Evolutionary conservation across 768 basidiomycete species (phyloP), one percentile per base, ranked within the genome.

Genomic region (Gloeopeniophorella convolvens): DNA sequence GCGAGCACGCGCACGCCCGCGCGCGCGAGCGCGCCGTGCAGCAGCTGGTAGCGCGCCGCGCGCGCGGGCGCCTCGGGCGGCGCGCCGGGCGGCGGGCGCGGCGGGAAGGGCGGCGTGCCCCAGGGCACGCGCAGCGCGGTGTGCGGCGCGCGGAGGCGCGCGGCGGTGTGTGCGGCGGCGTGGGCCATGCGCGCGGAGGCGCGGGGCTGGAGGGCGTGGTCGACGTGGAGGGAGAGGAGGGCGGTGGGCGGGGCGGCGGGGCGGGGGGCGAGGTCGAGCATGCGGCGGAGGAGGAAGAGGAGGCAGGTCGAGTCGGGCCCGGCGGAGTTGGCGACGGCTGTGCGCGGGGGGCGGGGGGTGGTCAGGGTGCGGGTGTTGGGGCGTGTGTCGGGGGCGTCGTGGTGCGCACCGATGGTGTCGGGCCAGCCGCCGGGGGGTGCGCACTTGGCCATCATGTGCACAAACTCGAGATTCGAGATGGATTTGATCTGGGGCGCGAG

Each of bases 271-370:
- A 3, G 26, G 23, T 45, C 24, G 64, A 58, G 20, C 31, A 52
- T 37, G 44, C 51, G 54, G 24, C 78, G 61, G 31, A 90, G 67
- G 12, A 91, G 75, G 59, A 80, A 88, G 13, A 90, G 70, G 5
- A 92, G 71, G 62, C 85, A 87, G 0, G 83, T 80, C 3, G 89
- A 92, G 64, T 92, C 89, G 9, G 88, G 78, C 2, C 89, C 89
- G 6, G 85, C 89, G 10, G 89, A 91, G 63, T 81, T 82, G 18
- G 83, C 88, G 36, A 90, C 75, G 30, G 77, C 89, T 88, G 47
- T 20, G n/a, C n/a, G n/a, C n/a, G n/a, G n/a, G n/a, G n/a, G n/a
- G n/a, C n/a, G n/a, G n/a, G n/a, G n/a, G n/a, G n/a, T n/a, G n/a
- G n/a, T n/a, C n/a, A n/a, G n/a, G n/a, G n/a, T n/a, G n/a, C n/a